A percentile compares a stretch with the other conserved stretches of the same genome.
Evolutionary conservation across 2,329 filamentous ascomycete species (phyloP).

Genomic region (Xenoacremonium recifei): DNA sequence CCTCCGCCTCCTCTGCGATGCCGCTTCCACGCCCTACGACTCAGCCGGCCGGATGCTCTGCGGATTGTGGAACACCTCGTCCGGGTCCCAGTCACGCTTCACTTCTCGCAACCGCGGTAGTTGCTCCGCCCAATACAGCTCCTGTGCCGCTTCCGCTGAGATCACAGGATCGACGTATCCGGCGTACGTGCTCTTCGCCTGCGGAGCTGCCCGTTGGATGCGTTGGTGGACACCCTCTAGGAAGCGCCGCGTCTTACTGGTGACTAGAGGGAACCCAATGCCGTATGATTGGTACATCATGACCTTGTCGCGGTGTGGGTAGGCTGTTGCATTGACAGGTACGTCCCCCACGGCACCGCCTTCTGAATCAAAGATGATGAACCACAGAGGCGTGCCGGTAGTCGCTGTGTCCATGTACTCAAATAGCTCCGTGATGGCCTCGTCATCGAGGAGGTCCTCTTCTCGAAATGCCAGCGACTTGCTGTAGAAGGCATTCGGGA

Average conservation of each 20-base stretch:
- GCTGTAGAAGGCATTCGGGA: slow-evolving; percentile 52
- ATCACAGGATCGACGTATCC: slow-evolving; percentile 60
- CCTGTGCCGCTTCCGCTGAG: slow-evolving; percentile 39
- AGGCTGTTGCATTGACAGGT: slow-evolving; percentile 55
- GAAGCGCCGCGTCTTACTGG: slow-evolving; percentile 47
- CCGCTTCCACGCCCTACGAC: background rate
- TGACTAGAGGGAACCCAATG: slow-evolving; percentile 47
- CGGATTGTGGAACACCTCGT: slow-evolving; percentile 57
- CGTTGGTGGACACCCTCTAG: slow-evolving; percentile 49
- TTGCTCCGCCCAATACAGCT: slow-evolving; percentile 56
- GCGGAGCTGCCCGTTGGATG: slow-evolving; percentile 30
- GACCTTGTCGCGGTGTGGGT: slow-evolving; percentile 61
- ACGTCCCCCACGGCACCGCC: slow-evolving; percentile 60
- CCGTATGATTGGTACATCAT: slow-evolving; percentile 64
- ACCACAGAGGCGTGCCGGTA: slow-evolving; percentile 56
- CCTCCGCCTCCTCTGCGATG: background rate
- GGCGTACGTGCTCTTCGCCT: slow-evolving; percentile 53
- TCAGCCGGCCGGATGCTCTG: slow-evolving; percentile 47
- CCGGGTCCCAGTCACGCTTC: slow-evolving; percentile 52
- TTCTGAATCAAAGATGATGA: slow-evolving; percentile 60
- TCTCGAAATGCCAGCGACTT: slow-evolving; percentile 55
- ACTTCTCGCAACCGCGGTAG: slow-evolving; percentile 44
- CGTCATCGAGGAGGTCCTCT: slow-evolving; percentile 45
- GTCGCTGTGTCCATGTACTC: slow-evolving; percentile 48
- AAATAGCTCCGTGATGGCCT: slow-evolving; percentile 49